Evolutionary conservation across 2,329 filamentous ascomycete species (phyloP), one percentile per base, ranked within the genome.

Genomic region (Macrophomina pseudophaseolina): DNA sequence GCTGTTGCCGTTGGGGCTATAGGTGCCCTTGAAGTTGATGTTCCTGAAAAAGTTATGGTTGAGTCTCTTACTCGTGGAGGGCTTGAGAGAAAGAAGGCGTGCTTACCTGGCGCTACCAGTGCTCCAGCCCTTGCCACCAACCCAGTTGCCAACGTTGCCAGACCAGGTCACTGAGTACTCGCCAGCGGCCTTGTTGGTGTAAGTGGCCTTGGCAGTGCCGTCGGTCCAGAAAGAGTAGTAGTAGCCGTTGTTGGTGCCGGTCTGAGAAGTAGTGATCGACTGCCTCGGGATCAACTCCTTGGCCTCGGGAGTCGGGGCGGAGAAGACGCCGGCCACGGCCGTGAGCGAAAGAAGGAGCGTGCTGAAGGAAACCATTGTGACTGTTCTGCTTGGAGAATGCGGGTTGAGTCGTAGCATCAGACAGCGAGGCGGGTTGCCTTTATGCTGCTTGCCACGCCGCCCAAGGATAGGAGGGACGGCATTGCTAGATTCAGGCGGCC

Each of bases 171-270:
- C 78, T 68, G 78, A 82, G 79, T 86, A 87, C 68, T 75, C 74
- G 30, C 86, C 85, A 23, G 75, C 82, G 4, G 75, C 74, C 23
- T 80, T 82, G 75, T 87, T 88, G 72, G 82, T 85, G 79, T 88
- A 88, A 46, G 78, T 83, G 7, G 85, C 83, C 49, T 77, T 73
- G 44, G 78, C 81, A n/a, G 75, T 79, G 35, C 83, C 82, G 67
- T 88, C 86, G 65, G 82, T 86, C 85, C 85, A 89, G 80, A 82
- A 88, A 8, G 84, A 86, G 76, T 85, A 88, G 80, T 84, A 88
- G 79, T 82, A 88, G 65, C 86, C 86, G 71, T 86, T 83, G 78
- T 84, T 79, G 6, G 80, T 84, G 58, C 86, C 86, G 3, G 82
- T 84, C 14, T 78, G 75, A 69, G 80, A 84, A 64, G 79, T 74